Percentiles rank a stretch among this genome's conserved stretches.
These are phyloP conservation scores for Bretschneidera sinensis DNA, from an alignment of 345 rosid species.

Conservation along the genomic window DNA sequence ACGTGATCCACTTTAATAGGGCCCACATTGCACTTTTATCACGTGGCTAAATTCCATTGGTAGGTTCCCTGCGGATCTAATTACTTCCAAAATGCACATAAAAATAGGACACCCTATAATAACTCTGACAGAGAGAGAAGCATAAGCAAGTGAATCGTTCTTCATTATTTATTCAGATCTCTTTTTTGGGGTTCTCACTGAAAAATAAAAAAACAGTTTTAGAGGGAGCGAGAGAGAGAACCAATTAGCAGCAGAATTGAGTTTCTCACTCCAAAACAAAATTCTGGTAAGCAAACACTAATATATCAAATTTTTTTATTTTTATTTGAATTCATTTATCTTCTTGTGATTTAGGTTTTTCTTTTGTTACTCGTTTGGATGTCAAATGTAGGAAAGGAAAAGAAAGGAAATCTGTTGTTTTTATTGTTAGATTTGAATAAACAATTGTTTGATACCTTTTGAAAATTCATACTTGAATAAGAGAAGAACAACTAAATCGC, in stretches of 20 bases:
- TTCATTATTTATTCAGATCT: constrained; percentile 12
- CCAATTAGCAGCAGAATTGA: not conserved
- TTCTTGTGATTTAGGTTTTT: too few species aligned
- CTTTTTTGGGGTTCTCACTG: not conserved
- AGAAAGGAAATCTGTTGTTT: not conserved
- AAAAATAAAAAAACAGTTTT: not conserved
- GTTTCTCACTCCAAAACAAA: not conserved
- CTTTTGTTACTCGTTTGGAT: not conserved
- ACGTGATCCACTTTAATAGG: too few species aligned
- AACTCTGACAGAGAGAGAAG: not conserved
- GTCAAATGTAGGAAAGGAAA: not conserved
- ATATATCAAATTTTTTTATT: not conserved
- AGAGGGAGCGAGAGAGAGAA: not conserved
- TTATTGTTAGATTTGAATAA: not conserved
- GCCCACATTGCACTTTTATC: too few species aligned
- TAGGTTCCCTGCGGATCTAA: too few species aligned
- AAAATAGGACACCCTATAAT: not conserved
- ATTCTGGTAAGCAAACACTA: constrained; percentile 1
- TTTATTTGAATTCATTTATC: not conserved
- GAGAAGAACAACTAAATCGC: too few species aligned
- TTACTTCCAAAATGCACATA: not conserved
- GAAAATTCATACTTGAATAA: too few species aligned
- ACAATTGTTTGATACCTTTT: too few species aligned
- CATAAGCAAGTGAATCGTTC: constrained; percentile 24
- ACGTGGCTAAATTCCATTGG: too few species aligned